Evolutionary conservation across 1,284 basidiomycete species (phyloP).

Genomic region (Pseudozyma hubeiensis): DNA sequence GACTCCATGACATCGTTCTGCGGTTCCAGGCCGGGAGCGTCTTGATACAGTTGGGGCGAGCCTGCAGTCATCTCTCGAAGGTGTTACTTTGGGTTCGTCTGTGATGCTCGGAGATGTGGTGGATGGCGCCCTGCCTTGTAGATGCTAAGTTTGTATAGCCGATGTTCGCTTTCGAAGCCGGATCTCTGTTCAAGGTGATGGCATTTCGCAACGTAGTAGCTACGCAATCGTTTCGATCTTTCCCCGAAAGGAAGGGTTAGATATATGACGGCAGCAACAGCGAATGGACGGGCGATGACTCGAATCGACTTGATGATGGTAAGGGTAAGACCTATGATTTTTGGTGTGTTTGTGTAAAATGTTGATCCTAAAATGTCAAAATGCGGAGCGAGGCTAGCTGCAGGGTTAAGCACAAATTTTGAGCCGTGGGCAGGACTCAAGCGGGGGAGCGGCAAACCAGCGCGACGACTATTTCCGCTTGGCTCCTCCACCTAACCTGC

Average conservation of each 20-base stretch:
- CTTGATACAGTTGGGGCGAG: slow-evolving; percentile 27
- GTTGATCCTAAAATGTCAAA: slow-evolving; percentile 1
- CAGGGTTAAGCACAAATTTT: neutral
- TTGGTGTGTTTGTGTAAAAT: neutral
- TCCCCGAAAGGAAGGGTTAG: no score
- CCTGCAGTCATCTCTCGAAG: neutral
- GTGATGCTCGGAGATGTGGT: no score
- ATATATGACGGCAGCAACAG: neutral
- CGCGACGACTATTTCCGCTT: slow-evolving; percentile 10
- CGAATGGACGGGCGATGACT: slow-evolving; percentile 8
- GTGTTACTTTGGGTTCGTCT: neutral
- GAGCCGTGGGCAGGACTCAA: neutral
- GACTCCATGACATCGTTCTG: slow-evolving; percentile 27
- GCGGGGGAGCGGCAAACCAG: slow-evolving; percentile 8
- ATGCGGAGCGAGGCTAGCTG: slow-evolving; percentile 4
- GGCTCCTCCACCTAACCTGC: slow-evolving; percentile 5
- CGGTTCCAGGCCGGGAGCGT: slow-evolving; percentile 39
- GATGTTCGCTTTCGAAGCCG: neutral
- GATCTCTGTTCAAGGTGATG: neutral
- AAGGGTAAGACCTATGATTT: no score
- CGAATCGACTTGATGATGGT: neutral
- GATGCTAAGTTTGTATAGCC: slow-evolving; percentile 3
- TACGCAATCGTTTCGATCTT: no score
- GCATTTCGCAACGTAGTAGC: no score
- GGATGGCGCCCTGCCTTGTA: neutral